phyloP scores from a whole-genome alignment of 75 land plant genomes.

The Gnetum montanum region DNA sequence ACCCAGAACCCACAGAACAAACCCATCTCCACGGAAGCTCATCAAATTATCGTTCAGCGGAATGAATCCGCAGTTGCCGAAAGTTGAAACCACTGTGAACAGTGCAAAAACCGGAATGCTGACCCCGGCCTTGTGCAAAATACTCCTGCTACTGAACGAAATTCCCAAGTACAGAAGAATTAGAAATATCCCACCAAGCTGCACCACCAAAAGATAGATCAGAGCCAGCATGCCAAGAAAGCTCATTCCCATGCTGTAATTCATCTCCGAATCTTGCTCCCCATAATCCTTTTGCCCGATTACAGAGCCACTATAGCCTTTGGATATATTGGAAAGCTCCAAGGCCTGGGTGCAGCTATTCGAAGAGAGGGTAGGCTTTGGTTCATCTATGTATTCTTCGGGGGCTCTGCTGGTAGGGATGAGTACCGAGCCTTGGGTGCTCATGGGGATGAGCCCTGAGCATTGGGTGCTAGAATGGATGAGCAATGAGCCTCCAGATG shows the following conservation, averaged over 20 bases:
- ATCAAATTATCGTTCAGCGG: constrained; percentile 68
- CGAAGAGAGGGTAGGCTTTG: too few species aligned
- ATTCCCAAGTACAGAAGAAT: constrained; percentile 15
- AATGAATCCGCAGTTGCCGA: constrained; percentile 57
- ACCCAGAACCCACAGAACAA: constrained; percentile 26
- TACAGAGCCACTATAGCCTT: neutral
- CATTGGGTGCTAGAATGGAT: too few species aligned
- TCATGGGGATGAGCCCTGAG: too few species aligned
- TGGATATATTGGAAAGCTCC: neutral
- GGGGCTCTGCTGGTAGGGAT: too few species aligned
- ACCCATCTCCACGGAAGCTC: constrained; percentile 32
- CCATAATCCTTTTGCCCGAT: neutral
- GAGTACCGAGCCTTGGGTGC: too few species aligned
- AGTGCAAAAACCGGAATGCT: constrained; percentile 16
- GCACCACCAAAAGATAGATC: constrained; percentile 31
- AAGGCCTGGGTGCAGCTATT: neutral
- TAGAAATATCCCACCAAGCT: constrained; percentile 17
- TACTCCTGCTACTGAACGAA: constrained; percentile 11
- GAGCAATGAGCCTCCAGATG: too few species aligned
- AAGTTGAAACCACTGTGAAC: constrained; percentile 52
- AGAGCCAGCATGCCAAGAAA: constrained; percentile 29
- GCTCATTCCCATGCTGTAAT: constrained; percentile 13
- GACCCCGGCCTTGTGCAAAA: constrained; percentile 30
- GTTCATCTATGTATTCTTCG: too few species aligned
- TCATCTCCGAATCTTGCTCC: neutral